Evolutionary conservation across 108 stramenopile species (phyloP).

Genomic region (Cyclotella baltica): DNA sequence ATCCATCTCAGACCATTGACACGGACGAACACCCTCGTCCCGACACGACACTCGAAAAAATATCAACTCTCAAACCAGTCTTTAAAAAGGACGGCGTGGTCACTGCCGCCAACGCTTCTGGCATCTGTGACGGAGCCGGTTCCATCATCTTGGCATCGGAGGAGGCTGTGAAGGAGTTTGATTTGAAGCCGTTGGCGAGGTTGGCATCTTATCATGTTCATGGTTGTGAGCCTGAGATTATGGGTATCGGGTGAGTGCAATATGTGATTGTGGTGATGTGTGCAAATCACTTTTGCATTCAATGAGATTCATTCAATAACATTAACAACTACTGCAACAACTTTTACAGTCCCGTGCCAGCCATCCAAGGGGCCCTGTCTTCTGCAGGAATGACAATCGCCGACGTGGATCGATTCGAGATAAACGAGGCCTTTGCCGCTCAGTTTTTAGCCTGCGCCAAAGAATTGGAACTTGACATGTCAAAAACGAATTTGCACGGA

Average conservation of each 20-base stretch:
- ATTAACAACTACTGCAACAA: not conserved
- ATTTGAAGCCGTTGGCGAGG: constrained; percentile 89
- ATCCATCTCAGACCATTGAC: constrained; percentile 58
- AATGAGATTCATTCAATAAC: no score
- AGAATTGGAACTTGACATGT: constrained; percentile 94
- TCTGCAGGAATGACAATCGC: constrained; percentile 80
- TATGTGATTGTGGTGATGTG: not conserved
- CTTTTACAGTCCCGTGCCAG: constrained; percentile 73
- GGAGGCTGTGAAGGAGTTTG: constrained; percentile 83
- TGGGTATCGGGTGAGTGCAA: constrained; percentile 87
- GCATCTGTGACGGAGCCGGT: constrained; percentile 98
- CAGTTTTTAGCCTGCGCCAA: constrained; percentile 96
- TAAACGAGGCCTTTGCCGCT: constrained; percentile 99
- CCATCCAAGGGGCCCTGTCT: constrained; percentile 88
- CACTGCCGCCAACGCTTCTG: constrained; percentile 95
- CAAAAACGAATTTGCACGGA: constrained; percentile 92
- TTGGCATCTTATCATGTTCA: constrained; percentile 76
- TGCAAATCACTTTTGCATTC: no score
- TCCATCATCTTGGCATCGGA: constrained; percentile 92
- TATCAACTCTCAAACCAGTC: constrained; percentile 87
- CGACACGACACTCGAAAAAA: constrained; percentile 85
- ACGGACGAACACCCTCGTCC: constrained; percentile 98
- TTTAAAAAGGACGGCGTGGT: constrained; percentile 98
- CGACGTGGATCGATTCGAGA: constrained; percentile 97
- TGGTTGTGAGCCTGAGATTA: constrained; percentile 93